Conservation (phyloP, 2,329 filamentous ascomycete species). For the Aspergillus sp. region DNA sequence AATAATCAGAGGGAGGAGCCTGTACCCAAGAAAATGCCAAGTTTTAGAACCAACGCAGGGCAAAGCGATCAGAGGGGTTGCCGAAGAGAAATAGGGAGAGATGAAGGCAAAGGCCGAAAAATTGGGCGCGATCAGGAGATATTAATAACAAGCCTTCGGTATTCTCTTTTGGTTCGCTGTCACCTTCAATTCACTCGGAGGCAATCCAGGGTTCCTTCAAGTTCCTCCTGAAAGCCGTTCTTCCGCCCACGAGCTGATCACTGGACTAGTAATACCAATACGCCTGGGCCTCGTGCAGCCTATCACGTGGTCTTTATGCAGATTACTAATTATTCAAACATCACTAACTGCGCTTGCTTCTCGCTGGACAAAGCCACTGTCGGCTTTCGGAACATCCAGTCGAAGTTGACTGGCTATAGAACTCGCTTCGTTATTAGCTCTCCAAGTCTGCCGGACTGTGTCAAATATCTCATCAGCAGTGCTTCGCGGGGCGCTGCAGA, state of each 20-base stretch:
- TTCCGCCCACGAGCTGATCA: background rate
- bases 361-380: background rate
- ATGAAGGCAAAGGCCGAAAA: background rate
- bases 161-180: background rate
- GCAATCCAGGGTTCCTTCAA: background rate
- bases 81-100: background rate
- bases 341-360: background rate
- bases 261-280: background rate
- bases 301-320: background rate
- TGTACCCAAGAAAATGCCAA: conserved; percentile 26
- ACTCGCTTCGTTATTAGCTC: too few relatives aligned
- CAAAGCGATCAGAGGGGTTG: conserved; percentile 3
- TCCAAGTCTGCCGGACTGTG: too few relatives aligned
- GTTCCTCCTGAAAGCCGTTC: background rate
- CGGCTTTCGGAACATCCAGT: background rate
- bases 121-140: background rate
- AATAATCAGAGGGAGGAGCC: conserved; percentile 15
- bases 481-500: too few relatives aligned
- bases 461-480: too few relatives aligned
- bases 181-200: background rate
- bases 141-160: conserved; percentile 1
- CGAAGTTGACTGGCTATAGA: background rate
- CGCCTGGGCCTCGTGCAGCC: background rate
- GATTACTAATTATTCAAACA: background rate
- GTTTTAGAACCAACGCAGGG: conserved; percentile 10